Evolutionary conservation across 1,139 yeast species (phyloP).

Genomic region (Saccharomyces hybrid): DNA sequence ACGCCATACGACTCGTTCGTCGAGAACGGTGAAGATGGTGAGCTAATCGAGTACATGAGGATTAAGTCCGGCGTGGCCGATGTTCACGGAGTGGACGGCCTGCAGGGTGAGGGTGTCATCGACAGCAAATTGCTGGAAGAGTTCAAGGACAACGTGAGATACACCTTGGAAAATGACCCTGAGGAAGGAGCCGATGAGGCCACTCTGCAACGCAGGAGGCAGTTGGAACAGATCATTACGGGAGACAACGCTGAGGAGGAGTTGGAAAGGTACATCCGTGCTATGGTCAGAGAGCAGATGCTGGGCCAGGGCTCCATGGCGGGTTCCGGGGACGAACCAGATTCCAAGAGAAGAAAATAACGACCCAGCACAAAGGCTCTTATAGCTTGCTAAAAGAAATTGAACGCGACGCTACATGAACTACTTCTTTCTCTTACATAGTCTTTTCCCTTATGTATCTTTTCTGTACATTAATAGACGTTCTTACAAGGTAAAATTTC

Average conservation of each 20-base stretch:
- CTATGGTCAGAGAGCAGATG: slow-evolving; percentile 51
- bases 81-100: slow-evolving; percentile 41
- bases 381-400: background rate
- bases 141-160: slow-evolving; percentile 42
- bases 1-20: slow-evolving; percentile 63
- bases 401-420: background rate
- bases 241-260: slow-evolving; percentile 77
- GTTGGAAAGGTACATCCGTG: slow-evolving; percentile 57
- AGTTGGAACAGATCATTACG: slow-evolving; percentile 62
- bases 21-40: slow-evolving; percentile 84
- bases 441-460: background rate
- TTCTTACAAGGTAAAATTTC: background rate
- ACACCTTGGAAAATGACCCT: slow-evolving; percentile 44
- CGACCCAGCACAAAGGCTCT: background rate
- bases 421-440: background rate
- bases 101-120: slow-evolving; percentile 48
- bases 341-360: slow-evolving; percentile 27
- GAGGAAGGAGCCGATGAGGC: slow-evolving; percentile 37
- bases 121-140: slow-evolving; percentile 40
- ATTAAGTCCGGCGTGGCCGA: slow-evolving; percentile 45
- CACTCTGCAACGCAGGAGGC: slow-evolving; percentile 50
- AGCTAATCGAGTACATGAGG: slow-evolving; percentile 57
- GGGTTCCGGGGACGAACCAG: slow-evolving; percentile 13
- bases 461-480: background rate
- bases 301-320: slow-evolving; percentile 10